Conservation (phyloP, 768 basidiomycete genomes). For the Cyathus striatus region DNA sequence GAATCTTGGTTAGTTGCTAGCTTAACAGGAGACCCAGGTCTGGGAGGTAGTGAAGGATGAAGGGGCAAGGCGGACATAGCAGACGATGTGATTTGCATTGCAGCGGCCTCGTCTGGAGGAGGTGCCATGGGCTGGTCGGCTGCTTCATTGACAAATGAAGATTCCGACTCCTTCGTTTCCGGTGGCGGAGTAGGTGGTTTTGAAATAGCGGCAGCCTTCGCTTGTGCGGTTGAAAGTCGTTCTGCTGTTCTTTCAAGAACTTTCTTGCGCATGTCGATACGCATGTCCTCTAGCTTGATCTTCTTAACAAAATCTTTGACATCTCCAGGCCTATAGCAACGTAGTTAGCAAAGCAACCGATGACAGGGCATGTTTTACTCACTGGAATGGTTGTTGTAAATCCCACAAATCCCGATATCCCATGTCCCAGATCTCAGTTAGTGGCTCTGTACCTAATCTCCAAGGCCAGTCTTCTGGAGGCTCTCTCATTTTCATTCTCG, state of each 20-base stretch:
- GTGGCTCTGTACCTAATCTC: conserved; percentile 58
- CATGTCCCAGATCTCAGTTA: conserved; percentile 83
- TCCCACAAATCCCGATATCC: conserved; percentile 64
- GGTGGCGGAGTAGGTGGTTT: conserved; percentile 10
- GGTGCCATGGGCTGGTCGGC: neutral
- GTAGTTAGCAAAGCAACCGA: conserved; percentile 5
- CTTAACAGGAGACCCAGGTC: conserved; percentile 42
- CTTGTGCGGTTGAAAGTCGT: conserved; percentile 18
- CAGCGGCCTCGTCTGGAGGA: conserved; percentile 9
- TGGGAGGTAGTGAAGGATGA: conserved; percentile 70
- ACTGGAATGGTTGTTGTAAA: conserved; percentile 66
- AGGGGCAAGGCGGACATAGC: conserved; percentile 38
- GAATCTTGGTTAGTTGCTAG: too few species aligned
- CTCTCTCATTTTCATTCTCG: conserved; percentile 50
- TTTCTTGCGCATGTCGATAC: conserved; percentile 50
- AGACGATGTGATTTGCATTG: conserved; percentile 23
- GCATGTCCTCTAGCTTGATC: conserved; percentile 59
- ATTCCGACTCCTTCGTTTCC: conserved; percentile 9
- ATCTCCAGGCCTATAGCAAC: conserved; percentile 56
- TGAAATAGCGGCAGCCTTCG: conserved; percentile 16
- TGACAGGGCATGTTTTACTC: conserved; percentile 13
- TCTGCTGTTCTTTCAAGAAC: conserved; percentile 26
- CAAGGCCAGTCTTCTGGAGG: conserved; percentile 60
- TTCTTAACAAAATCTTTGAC: conserved; percentile 73
- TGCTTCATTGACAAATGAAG: neutral